Base-by-base conservation (phyloP, 306 rosid species). In the Clitoria ternatea region DNA sequence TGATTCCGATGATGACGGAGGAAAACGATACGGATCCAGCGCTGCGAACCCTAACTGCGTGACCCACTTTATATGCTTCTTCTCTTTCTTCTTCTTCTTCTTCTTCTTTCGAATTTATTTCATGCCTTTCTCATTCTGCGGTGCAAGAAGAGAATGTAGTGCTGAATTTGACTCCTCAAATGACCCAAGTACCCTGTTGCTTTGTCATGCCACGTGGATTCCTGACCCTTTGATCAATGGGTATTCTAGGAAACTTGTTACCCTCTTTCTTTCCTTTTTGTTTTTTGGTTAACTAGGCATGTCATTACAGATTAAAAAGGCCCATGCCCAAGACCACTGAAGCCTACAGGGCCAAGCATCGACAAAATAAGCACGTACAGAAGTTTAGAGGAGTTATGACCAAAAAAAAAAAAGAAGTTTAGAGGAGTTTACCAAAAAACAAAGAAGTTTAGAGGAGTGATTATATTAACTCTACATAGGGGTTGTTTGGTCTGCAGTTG, bases 1-100 rank as follows among this genome's bases (percentile, higher is more conserved):
- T 9, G 80, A 0, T 19, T 80, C 84, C 14, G 61, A 1, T 0
- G 61, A 1, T 0, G 80, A 70, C 24, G 77, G 80, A 75, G 77
- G 84, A 55, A 53, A 65, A 36, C 80, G 84, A 70, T 75, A 69
- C 18, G 80, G 77, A 62, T 80, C 84, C 84, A 80, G 73, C 61
- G 69, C 65, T 79, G 45, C 76, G 68, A 78, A 78, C 82, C 77
- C 82, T 78, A 78, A 26, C 44, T 70, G n/a, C n/a, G n/a, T n/a
- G n/a, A n/a, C n/a, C n/a, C n/a, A n/a, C n/a, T n/a, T n/a, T n/a
- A n/a, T n/a, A n/a, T n/a, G 49, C 49, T 77, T 77, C 81, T 69
- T 26, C 56, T n/a, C n/a, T n/a, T n/a, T n/a, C n/a, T n/a, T n/a
- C n/a, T n/a, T 14, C 37, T 6, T 2, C 14, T 0, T 24, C 0